Conservation (phyloP, 257 asterid genomes). For the Voacanga thouarsii region DNA sequence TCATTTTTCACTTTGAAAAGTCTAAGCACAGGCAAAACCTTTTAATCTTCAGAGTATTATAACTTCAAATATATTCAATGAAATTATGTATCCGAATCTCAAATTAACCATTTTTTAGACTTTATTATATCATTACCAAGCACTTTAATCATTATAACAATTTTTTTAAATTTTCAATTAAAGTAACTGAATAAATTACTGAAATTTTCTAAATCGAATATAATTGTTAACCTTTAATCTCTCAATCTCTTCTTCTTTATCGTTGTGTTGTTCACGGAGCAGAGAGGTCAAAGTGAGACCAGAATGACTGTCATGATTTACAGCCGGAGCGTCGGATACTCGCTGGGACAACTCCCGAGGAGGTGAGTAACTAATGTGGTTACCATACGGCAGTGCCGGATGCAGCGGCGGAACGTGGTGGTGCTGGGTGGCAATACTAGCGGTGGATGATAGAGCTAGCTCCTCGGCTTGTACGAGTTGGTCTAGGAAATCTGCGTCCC, state of each 20-base stretch:
- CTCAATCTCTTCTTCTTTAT: constrained; percentile 45
- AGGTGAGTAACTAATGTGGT: constrained; percentile 52
- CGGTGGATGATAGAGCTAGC: constrained; percentile 32
- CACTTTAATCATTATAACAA: background rate
- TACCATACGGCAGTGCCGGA: constrained; percentile 15
- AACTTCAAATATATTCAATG: background rate
- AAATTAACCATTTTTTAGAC: background rate
- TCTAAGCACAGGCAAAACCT: background rate
- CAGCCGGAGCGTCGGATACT: constrained; percentile 15
- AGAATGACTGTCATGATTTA: background rate
- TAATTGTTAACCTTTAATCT: constrained; percentile 48
- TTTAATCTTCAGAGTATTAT: background rate
- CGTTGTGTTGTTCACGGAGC: constrained; percentile 14
- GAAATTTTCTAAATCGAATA: background rate
- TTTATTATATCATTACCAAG: background rate
- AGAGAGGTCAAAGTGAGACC: constrained; percentile 17
- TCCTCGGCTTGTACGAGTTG: constrained; percentile 48
- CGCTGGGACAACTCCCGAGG: constrained; percentile 88
- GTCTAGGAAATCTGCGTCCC: constrained; percentile 58
- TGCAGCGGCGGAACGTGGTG: constrained; percentile 22
- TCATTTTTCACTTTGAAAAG: background rate
- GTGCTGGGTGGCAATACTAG: constrained; percentile 21
- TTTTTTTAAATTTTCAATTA: background rate
- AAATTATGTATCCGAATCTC: background rate
- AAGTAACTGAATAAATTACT: background rate